Evolutionary conservation across 2,329 filamentous ascomycete genomes (phyloP).

Genomic region (Harringtonia lauricola): DNA sequence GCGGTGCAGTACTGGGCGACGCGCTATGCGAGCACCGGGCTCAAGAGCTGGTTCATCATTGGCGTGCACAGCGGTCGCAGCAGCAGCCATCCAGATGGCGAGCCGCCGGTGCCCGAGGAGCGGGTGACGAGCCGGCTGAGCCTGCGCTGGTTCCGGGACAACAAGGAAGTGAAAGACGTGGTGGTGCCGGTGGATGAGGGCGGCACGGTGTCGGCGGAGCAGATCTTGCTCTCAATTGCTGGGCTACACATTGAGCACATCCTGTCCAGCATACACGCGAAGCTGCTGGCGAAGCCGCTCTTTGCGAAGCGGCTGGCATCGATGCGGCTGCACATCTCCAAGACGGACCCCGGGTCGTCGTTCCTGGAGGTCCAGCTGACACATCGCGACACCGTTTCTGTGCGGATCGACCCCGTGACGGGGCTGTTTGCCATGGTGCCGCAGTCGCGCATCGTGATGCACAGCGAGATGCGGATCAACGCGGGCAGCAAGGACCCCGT

Average conservation of each 20-base stretch:
- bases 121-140: constrained; percentile 43
- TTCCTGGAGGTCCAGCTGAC: constrained; percentile 60
- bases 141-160: constrained; percentile 76
- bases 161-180: constrained; percentile 58
- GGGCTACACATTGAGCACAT: constrained; percentile 64
- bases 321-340: constrained; percentile 46
- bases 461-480: constrained; percentile 57
- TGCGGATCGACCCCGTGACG: constrained; percentile 67
- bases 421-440: constrained; percentile 66
- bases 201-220: constrained; percentile 54
- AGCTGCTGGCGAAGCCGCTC: constrained; percentile 46
- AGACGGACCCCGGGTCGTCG: constrained; percentile 54
- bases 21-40: constrained; percentile 40
- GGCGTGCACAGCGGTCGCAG: constrained; percentile 59
- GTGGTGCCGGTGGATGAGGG: constrained; percentile 21
- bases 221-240: constrained; percentile 62
- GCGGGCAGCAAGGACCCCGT: constrained; percentile 39
- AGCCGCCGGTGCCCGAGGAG: constrained; percentile 20
- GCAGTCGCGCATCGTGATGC: constrained; percentile 40
- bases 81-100: constrained; percentile 12
- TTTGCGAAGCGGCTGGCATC: constrained; percentile 49
- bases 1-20: constrained; percentile 86
- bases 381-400: constrained; percentile 42
- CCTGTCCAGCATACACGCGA: constrained; percentile 53
- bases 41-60: constrained; percentile 86